Evolutionary conservation across 352 stramenopile species (phyloP).

Genomic region (Phytophthora citrophthora): DNA sequence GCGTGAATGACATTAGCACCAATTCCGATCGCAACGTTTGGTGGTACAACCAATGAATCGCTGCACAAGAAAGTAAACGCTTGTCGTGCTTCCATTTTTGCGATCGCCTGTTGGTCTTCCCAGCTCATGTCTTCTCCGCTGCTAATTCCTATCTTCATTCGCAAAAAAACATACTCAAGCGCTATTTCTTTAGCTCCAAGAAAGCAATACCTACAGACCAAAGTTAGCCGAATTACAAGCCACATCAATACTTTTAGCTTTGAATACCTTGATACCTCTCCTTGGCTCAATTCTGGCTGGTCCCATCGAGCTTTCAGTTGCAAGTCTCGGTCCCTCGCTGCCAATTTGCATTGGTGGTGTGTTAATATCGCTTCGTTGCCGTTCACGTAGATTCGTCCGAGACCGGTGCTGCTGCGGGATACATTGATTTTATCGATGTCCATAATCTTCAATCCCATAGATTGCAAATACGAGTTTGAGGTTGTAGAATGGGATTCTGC

Average conservation of each 20-base stretch:
- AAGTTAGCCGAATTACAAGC: not conserved
- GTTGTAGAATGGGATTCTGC: conserved; percentile 4
- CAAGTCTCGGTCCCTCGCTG: conserved; percentile 6
- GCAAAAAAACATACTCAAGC: conserved; percentile 26
- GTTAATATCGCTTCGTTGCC: conserved; percentile 14
- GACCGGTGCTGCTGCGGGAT: conserved; percentile 10
- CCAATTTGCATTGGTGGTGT: conserved; percentile 25
- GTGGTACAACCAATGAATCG: not conserved
- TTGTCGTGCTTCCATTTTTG: conserved; percentile 15
- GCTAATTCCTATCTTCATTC: conserved; percentile 5
- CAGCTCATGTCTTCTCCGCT: conserved; percentile 1
- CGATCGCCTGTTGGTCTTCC: conserved; percentile 17
- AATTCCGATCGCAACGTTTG: conserved; percentile 17
- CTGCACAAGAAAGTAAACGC: conserved; percentile 18
- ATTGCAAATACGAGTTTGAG: conserved; percentile 8
- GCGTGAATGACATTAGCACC: conserved; percentile 29
- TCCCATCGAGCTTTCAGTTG: conserved; percentile 17
- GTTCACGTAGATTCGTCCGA: conserved; percentile 27
- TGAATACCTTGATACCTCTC: conserved; percentile 12
- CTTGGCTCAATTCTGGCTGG: conserved; percentile 4
- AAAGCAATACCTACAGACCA: conserved; percentile 23
- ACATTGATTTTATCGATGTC: conserved; percentile 34
- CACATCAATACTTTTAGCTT: too few relatives aligned
- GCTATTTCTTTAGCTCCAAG: conserved; percentile 18
- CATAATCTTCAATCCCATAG: conserved; percentile 20